Base-by-base conservation (phyloP, 208 protist species). In the Trichomonas tenax region DNA sequence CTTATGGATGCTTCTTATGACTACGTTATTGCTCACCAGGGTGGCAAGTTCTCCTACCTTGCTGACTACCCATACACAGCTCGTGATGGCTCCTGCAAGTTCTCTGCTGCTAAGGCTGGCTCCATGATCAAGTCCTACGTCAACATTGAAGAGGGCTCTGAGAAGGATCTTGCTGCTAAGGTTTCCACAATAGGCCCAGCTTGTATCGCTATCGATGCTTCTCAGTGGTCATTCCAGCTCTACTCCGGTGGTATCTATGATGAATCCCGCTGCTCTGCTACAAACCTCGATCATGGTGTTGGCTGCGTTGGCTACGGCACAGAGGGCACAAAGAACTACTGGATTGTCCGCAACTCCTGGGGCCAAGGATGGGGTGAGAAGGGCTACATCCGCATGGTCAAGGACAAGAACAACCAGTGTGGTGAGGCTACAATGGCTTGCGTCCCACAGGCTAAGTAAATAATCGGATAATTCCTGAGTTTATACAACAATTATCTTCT, bases 341-440 rank as follows among this genome's bases (percentile, higher is more conserved):
- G 81, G 48, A 96, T 96, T 15, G 96, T 97, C 36, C 97, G 97
- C 90, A 97, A 97, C 96, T 97, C 96, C 21, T 97, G 97, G 97
- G 97, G 97, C 34, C 6, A 72, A 15, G 96, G 58, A 26, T 97
- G 97, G 97, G 97, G 97, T 49, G 96, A 97, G 45, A 31, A 90
- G 31, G 97, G 96, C 14, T 96, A 96, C 90, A 26, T 96, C n/a
- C 9, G 38, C 4, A 97, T 97, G 96, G 26, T 82, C 81, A 26
- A 82, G 21, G 96, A 97, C 31, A 97, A 97, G 45, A 97, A 97
- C 36, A 97, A 97, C 96, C 96, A 97, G 40, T 97, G 96, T 58
- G 96, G 96, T 45, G 86, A 95, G 14, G 96, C 96, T 10, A 96
- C 96, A 36, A 84, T 95, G 31, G 96, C 96, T 36, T 82, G 63